Evolutionary conservation across 805 yeast species (phyloP).

Genomic region (Ogataea neopini): DNA sequence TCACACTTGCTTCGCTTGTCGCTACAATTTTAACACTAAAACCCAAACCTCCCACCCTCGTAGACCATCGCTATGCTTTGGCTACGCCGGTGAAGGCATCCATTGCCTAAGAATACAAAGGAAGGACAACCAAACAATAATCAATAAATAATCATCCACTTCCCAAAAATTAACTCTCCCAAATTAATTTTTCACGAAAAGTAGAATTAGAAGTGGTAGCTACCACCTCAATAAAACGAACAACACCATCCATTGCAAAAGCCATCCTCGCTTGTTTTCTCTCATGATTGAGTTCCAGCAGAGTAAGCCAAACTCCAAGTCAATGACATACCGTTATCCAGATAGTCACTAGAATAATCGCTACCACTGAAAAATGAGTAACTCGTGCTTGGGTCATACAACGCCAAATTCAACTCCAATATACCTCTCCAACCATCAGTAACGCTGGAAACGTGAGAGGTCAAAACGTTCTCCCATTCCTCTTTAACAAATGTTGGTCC

Average conservation of each 20-base stretch:
- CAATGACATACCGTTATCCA: conserved; percentile 85
- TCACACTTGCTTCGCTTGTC: too few relatives aligned
- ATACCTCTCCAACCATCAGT: conserved; percentile 78
- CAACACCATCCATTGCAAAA: too few relatives aligned
- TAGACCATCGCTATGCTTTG: not conserved
- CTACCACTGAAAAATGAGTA: conserved; percentile 61
- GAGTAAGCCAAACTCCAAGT: conserved; percentile 84
- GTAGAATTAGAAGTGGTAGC: too few relatives aligned
- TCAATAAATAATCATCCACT: not conserved
- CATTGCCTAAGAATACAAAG: not conserved
- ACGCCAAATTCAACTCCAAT: conserved; percentile 71
- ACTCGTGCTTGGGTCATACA: conserved; percentile 65
- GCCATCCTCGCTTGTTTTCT: too few relatives aligned
- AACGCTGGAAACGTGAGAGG: conserved; percentile 47
- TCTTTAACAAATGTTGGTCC: conserved; percentile 55
- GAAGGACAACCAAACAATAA: not conserved
- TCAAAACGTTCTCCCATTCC: conserved; percentile 64
- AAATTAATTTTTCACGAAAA: not conserved
- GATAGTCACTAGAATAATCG: conserved; percentile 51
- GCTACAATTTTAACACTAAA: too few relatives aligned
- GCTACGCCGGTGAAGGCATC: not conserved
- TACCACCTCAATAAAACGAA: too few relatives aligned
- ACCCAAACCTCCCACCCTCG: too few relatives aligned
- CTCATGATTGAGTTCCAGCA: conserved; percentile 44
- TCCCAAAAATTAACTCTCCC: not conserved